Conservation (phyloP, 768 basidiomycete genomes). For the Mycena epipterygia region DNA sequence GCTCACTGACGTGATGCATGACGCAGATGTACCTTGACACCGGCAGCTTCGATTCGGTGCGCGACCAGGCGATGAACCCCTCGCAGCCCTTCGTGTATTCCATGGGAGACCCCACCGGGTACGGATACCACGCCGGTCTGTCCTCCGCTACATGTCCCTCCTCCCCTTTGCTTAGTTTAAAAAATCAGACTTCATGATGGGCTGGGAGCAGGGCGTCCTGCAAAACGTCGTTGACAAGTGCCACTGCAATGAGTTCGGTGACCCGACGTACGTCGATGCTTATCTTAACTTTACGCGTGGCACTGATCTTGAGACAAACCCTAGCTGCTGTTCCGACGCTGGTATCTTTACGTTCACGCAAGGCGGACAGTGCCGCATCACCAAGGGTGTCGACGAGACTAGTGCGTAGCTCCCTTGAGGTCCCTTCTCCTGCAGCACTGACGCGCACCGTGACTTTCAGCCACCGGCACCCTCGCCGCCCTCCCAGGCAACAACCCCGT, state of each 20-base stretch:
- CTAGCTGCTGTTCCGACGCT: constrained; percentile 58
- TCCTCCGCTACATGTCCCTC: background rate
- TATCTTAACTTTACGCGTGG: constrained; percentile 40
- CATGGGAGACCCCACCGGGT: constrained; percentile 71
- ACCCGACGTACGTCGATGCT: constrained; percentile 35
- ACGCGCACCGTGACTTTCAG: constrained; percentile 43
- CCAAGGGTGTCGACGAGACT: constrained; percentile 60
- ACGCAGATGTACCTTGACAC: constrained; percentile 61
- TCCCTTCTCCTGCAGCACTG: background rate
- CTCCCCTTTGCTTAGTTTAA: background rate
- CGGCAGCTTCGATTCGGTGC: constrained; percentile 48
- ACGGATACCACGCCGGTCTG: constrained; percentile 70
- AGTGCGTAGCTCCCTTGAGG: constrained; percentile 52
- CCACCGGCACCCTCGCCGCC: constrained; percentile 58
- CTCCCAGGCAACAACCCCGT: constrained; percentile 72
- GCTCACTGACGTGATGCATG: constrained; percentile 6
- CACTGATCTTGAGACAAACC: background rate
- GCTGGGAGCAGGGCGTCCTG: constrained; percentile 71
- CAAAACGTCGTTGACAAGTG: constrained; percentile 68
- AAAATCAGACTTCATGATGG: constrained; percentile 65
- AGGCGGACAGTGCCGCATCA: constrained; percentile 59
- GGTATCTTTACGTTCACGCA: constrained; percentile 60
- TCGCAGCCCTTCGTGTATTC: constrained; percentile 67
- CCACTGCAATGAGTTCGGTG: constrained; percentile 60
- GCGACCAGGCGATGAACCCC: constrained; percentile 60